Conservation (phyloP, 768 basidiomycete species). For the Mycena chlorophos region DNA sequence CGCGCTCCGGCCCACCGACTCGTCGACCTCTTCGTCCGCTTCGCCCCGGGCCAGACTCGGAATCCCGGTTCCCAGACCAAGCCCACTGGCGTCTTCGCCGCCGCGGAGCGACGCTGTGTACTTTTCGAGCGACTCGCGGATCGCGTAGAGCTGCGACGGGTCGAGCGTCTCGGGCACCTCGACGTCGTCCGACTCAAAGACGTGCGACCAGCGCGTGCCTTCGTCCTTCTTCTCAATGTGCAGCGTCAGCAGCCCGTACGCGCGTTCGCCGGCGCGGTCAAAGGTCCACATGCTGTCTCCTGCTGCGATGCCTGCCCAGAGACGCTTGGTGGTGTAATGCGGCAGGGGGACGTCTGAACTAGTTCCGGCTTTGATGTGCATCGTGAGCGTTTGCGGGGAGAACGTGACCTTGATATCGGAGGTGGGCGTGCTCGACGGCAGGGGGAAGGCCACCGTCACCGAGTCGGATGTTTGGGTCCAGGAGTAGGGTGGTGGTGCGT, state of each 20-base stretch:
- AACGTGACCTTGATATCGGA: conserved; percentile 68
- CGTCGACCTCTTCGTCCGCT: conserved; percentile 87
- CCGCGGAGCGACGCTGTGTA: conserved; percentile 68
- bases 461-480: conserved; percentile 90
- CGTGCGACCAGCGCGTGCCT: conserved; percentile 81
- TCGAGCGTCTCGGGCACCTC: conserved; percentile 90
- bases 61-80: conserved; percentile 66
- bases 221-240: conserved; percentile 87
- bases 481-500: conserved; percentile 77
- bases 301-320: conserved; percentile 82
- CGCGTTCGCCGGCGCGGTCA: conserved; percentile 71
- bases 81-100: conserved; percentile 59
- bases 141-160: conserved; percentile 74
- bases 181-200: conserved; percentile 68
- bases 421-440: conserved; percentile 70
- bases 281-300: conserved; percentile 92
- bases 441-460: conserved; percentile 78
- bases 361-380: conserved; percentile 53
- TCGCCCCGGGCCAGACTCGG: conserved; percentile 87
- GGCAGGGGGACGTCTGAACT: conserved; percentile 46
- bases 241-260: conserved; percentile 72
- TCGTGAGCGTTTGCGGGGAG: conserved; percentile 60
- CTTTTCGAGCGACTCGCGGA: conserved; percentile 83
- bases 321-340: conserved; percentile 55
- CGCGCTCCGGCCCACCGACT: conserved; percentile 63